Evolutionary conservation across 2,329 filamentous ascomycete species (phyloP).

Genomic region (Calonectria ilicicola): DNA sequence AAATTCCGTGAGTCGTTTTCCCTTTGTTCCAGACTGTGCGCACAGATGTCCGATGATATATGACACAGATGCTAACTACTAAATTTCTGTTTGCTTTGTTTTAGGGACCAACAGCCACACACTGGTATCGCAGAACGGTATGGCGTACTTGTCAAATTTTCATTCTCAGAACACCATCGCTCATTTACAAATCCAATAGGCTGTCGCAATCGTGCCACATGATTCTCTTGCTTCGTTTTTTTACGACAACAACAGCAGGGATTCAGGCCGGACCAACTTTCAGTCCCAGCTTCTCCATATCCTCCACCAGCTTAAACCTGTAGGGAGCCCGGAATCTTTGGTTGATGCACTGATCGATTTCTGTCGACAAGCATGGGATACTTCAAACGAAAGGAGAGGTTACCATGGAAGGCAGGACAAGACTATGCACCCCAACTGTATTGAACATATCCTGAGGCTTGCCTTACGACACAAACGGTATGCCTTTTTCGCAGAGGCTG

Average conservation of each 20-base stretch:
- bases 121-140: conserved; percentile 41
- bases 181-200: conserved; percentile 11
- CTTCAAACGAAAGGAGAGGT: too few species aligned
- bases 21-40: too few species aligned
- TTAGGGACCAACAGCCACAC: conserved; percentile 35
- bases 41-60: background rate
- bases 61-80: background rate
- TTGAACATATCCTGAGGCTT: conserved; percentile 22
- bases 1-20: conserved; percentile 35
- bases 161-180: background rate
- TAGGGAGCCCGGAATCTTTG: background rate
- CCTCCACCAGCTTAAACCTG: background rate
- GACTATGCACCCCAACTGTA: background rate
- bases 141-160: background rate
- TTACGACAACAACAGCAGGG: background rate
- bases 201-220: conserved; percentile 33
- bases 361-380: conserved; percentile 1
- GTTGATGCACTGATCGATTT: conserved; percentile 13
- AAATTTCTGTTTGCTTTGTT: background rate
- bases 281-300: background rate
- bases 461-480: conserved; percentile 10
- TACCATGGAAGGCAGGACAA: too few species aligned
- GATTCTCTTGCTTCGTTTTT: conserved; percentile 31
- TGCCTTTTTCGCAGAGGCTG: conserved; percentile 19
- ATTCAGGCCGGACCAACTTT: conserved; percentile 18